Conservation (phyloP, 768 basidiomycete genomes). For the Tremella yokohamensis region DNA sequence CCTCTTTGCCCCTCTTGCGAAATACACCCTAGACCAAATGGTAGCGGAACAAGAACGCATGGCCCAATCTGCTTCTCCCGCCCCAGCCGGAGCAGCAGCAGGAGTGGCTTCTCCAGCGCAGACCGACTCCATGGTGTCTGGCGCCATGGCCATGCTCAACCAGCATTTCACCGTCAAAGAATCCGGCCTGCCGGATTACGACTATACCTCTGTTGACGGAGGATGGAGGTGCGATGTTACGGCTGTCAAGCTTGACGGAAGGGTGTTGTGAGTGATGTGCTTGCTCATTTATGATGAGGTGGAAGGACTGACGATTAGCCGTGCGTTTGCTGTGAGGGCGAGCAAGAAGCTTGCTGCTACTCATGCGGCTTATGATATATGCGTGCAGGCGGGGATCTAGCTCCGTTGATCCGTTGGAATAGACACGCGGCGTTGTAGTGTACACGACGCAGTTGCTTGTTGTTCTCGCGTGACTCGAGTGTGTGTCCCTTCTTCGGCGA, state of each 20-base stretch:
- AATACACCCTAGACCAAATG: slow-evolving; percentile 20
- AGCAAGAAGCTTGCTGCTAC: slow-evolving; percentile 30
- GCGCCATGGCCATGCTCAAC: slow-evolving; percentile 33
- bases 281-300: neutral
- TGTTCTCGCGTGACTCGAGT: too few relatives aligned
- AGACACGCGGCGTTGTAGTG: neutral
- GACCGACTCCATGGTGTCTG: slow-evolving; percentile 8
- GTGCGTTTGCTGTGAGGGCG: slow-evolving; percentile 23
- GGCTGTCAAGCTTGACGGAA: slow-evolving; percentile 21
- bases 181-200: slow-evolving; percentile 23
- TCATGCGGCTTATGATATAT: slow-evolving; percentile 36
- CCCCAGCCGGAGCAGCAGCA: slow-evolving; percentile 3
- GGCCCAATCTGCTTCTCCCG: neutral
- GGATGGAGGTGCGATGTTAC: slow-evolving; percentile 25
- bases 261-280: slow-evolving; percentile 34
- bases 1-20: slow-evolving; percentile 30
- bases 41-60: slow-evolving; percentile 2
- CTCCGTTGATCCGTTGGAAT: slow-evolving; percentile 9
- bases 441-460: too few relatives aligned
- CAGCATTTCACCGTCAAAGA: slow-evolving; percentile 27
- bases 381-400: slow-evolving; percentile 6
- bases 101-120: neutral
- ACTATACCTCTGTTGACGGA: neutral
- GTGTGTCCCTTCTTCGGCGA: too few relatives aligned
- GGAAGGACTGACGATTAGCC: slow-evolving; percentile 13